Base-by-base conservation (phyloP, 2,329 filamentous ascomycete species). In the Nemania sp. region DNA sequence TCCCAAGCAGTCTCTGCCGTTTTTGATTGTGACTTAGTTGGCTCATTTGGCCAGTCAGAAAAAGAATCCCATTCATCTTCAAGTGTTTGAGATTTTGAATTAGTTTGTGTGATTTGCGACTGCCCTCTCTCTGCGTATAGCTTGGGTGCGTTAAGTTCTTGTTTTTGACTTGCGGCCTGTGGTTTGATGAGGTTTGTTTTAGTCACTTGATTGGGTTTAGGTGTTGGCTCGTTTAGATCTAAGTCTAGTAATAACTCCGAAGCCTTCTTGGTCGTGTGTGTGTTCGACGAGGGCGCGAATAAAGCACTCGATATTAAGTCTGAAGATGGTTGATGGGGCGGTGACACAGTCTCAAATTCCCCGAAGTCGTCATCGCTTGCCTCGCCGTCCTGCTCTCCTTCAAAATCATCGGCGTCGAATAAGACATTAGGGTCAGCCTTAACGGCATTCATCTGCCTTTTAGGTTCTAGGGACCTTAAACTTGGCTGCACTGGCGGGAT, bases 321-420 rank as follows among this genome's bases (percentile, higher is more conserved):
- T 26, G 57, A 52, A 45, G 64, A 71, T 27, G 67, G 68, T 59
- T 73, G 73, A n/a, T 61, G 43, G 41, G 76, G 73, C 6, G 76
- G 71, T 24, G 75, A 41, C 26, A 83, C 84, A 22, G 82, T 83
- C 75, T 89, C 87, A 73, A 90, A 90, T 55, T 89, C 87, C 15
- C 88, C 89, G 79, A 89, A 89, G 35, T 86, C 86, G 54, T 85
- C 85, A 24, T 86, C 84, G 43, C 83, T 83, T 5, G 72, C 74
- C 35, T 73, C 82, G 6, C 72, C 73, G 22, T 73, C 76, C n/a
- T 81, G 80, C 6, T 80, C 82, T 11, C 80, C 80, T 5, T 75
- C 84, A 70, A 86, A 86, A 57, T 88, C 85, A 49, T 87, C 85
- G 41, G 87, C 90, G 77, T 93, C 90, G 76, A 93, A 93, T 2